Conservation (phyloP, 495 filamentous ascomycete genomes). For the Clohesyomyces aquaticus region DNA sequence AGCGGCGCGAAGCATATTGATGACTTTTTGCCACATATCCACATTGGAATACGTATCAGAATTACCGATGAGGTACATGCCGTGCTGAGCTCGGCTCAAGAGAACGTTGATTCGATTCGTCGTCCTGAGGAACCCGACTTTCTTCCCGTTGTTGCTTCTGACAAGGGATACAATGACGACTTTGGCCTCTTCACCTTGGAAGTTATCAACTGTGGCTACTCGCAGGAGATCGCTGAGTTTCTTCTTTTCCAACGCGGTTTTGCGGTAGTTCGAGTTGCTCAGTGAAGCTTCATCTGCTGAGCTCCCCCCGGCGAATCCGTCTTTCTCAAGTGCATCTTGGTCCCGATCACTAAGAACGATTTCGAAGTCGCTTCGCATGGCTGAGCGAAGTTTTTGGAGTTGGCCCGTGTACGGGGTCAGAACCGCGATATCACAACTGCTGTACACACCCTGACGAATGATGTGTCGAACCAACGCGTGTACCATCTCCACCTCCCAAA, state of each 20-base stretch:
- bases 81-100: constrained; percentile 71
- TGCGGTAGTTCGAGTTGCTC: too few relatives aligned
- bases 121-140: constrained; percentile 73
- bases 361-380: constrained; percentile 57
- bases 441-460: constrained; percentile 67
- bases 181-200: constrained; percentile 78
- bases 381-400: constrained; percentile 61
- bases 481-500: constrained; percentile 69
- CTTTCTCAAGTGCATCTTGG: constrained; percentile 60
- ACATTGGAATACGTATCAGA: constrained; percentile 69
- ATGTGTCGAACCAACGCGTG: constrained; percentile 71
- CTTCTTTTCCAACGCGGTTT: too few relatives aligned
- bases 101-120: constrained; percentile 79
- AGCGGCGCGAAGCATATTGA: constrained; percentile 55
- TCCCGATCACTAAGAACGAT: constrained; percentile 72
- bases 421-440: constrained; percentile 71
- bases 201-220: constrained; percentile 85
- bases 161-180: constrained; percentile 80
- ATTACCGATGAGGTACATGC: constrained; percentile 86
- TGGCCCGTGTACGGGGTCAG: constrained; percentile 80
- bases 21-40: constrained; percentile 67
- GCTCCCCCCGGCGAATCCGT: constrained; percentile 43
- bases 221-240: constrained; percentile 64
- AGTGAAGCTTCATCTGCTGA: neutral
- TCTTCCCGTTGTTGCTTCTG: constrained; percentile 65